Evolutionary conservation across 768 basidiomycete species (phyloP).

Genomic region (Tephrocybe sp.): DNA sequence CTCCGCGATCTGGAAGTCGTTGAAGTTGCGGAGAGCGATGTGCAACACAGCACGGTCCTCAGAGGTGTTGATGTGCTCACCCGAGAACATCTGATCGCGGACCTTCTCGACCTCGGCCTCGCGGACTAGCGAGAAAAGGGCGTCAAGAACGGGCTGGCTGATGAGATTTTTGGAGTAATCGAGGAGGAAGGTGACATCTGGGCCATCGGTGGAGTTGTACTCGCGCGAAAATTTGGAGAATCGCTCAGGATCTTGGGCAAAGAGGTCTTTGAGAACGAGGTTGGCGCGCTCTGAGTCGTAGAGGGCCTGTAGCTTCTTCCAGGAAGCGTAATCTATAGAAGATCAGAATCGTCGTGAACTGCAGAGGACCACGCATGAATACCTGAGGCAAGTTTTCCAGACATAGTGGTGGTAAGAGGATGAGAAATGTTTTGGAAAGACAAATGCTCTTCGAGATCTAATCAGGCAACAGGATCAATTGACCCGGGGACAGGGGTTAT

Average conservation of each 20-base stretch:
- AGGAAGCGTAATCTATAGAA: conserved; percentile 73
- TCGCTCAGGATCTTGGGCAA: conserved; percentile 81
- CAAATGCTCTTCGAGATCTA: conserved; percentile 1
- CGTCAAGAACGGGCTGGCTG: conserved; percentile 76
- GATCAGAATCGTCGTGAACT: conserved; percentile 3
- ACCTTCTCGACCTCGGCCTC: conserved; percentile 84
- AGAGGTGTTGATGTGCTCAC: conserved; percentile 97
- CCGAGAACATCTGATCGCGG: conserved; percentile 92
- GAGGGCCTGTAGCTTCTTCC: conserved; percentile 86
- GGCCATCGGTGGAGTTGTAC: conserved; percentile 65
- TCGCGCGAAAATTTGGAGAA: conserved; percentile 82
- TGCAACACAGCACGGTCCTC: conserved; percentile 97
- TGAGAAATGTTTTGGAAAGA: conserved; percentile 1
- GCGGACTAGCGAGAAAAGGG: conserved; percentile 74
- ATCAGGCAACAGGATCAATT: conserved; percentile 1
- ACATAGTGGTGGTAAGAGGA: conserved; percentile 41
- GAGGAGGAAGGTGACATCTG: conserved; percentile 78
- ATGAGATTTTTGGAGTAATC: conserved; percentile 98
- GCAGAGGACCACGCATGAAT: background rate
- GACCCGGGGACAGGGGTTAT: background rate
- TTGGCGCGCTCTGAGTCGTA: conserved; percentile 70
- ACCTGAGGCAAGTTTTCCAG: conserved; percentile 65
- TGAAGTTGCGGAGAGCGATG: conserved; percentile 81
- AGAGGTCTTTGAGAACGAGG: conserved; percentile 90
- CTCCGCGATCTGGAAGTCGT: conserved; percentile 78